Conservation (phyloP, 805 yeast species). For the Candida pseudoglaebosa region DNA sequence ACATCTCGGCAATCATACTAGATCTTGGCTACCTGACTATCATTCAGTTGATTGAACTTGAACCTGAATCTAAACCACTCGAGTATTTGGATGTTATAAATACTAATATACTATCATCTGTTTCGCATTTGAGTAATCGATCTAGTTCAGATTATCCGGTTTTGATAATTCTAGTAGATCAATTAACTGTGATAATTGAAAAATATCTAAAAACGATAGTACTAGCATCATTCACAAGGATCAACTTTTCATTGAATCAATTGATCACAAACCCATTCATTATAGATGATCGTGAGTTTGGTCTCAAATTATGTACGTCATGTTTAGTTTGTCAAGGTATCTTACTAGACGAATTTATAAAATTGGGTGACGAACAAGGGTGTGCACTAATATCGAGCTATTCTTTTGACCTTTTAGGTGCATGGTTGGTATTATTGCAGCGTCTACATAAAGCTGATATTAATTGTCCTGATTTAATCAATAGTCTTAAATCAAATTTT, state of each 20-base stretch:
- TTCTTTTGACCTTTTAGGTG: slow-evolving; percentile 31
- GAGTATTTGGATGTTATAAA: slow-evolving; percentile 22
- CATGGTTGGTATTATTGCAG: slow-evolving; percentile 27
- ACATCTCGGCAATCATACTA: slow-evolving; percentile 2
- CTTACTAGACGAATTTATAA: slow-evolving; percentile 13
- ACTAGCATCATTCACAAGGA: slow-evolving; percentile 23
- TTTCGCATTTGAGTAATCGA: slow-evolving; percentile 18
- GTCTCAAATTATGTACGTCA: slow-evolving; percentile 11
- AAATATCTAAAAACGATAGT: slow-evolving; percentile 13
- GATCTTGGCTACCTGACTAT: slow-evolving; percentile 6
- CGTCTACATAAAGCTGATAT: slow-evolving; percentile 7
- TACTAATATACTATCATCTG: slow-evolving; percentile 19
- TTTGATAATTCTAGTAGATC: slow-evolving; percentile 15
- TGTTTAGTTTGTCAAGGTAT: slow-evolving; percentile 22
- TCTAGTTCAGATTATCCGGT: slow-evolving; percentile 10
- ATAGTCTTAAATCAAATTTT: background rate
- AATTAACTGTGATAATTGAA: slow-evolving; percentile 10
- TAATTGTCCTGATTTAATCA: background rate
- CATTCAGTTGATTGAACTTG: background rate
- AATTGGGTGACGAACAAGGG: slow-evolving; percentile 15
- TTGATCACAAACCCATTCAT: slow-evolving; percentile 25
- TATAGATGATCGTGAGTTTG: slow-evolving; percentile 17
- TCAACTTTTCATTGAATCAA: slow-evolving; percentile 28
- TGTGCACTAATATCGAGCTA: slow-evolving; percentile 19
- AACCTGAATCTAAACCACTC: background rate